Evolutionary conservation across 2,329 filamentous ascomycete genomes (phyloP), one percentile per base, ranked within the genome.

Genomic region (Sphaerulina musiva): DNA sequence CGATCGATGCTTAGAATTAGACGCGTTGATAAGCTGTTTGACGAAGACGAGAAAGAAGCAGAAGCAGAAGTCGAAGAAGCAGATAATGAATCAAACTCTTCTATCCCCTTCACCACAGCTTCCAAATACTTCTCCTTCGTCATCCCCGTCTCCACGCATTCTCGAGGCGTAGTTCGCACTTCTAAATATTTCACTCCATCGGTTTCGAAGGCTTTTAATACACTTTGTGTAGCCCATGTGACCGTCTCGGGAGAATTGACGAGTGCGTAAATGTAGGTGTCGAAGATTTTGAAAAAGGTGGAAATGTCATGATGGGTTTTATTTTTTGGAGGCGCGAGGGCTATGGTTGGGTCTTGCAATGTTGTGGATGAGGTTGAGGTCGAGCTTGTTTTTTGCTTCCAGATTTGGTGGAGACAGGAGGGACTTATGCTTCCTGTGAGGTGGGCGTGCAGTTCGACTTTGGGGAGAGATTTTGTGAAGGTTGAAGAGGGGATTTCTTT

Each of bases 161-260:
- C 76, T 50, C 89, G 81, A 1, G 89, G 89, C 1, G 87, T 93
- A 0, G 88, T 92, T 42, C 89, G 82, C 23, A 93, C 79, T 68
- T 95, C 89, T 10, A 91, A 77, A 66, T 93, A 92, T 53, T 80
- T 77, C 12, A 92, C 84, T 36, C 86, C 86, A 65, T 93, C 88
- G 26, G 70, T 68, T 48, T 79, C 75, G 64, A 93, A 95, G 62
- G 83, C 79, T 17, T 73, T 57, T 6, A 89, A 76, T 43, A 91
- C 86, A 4, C 80, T 77, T 41, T 71, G 74, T 1, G 87, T 89
- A 26, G 86, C 81, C 62, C 80, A 77, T 40, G 72, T 73, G 46
- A 89, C 57, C 20, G 56, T 51, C 11, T 60, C 69, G 9, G 77
- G 70, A 62, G 86, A 81, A 64, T 81, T 82, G 71, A 86, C 79